These are phyloP conservation scores for Drechslera avenae DNA, from an alignment of 2,329 filamentous ascomycete genomes.

Conservation along the genomic window DNA sequence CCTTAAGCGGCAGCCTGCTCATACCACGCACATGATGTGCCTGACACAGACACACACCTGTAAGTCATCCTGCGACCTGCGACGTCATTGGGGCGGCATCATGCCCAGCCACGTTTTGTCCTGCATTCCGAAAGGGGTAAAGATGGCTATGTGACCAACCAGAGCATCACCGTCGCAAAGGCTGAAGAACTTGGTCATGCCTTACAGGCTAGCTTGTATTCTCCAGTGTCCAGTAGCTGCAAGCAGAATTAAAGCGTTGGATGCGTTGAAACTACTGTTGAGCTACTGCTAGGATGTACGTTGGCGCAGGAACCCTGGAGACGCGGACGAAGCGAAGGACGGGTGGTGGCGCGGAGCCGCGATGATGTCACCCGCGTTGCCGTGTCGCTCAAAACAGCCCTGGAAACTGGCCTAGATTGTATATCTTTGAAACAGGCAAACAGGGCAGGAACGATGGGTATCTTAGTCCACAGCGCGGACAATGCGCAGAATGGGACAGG, in stretches of 20 bases:
- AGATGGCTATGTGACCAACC: slow-evolving; percentile 20
- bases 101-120: slow-evolving; percentile 19
- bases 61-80: slow-evolving; percentile 9
- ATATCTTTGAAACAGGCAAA: slow-evolving; percentile 1
- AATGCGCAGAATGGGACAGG: slow-evolving; percentile 4
- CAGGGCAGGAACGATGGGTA: slow-evolving; percentile 8
- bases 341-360: slow-evolving; percentile 25
- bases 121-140: slow-evolving; percentile 17
- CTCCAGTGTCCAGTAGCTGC: background rate
- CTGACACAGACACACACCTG: slow-evolving; percentile 9
- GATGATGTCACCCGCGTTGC: slow-evolving; percentile 7
- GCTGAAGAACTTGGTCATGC: background rate
- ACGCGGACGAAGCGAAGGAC: slow-evolving; percentile 5
- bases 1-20: slow-evolving; percentile 11
- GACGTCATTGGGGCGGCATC: slow-evolving; percentile 22
- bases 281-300: slow-evolving; percentile 4
- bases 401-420: slow-evolving; percentile 7
- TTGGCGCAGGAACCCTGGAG: slow-evolving; percentile 10
- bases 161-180: slow-evolving; percentile 13
- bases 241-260: slow-evolving; percentile 4
- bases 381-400: slow-evolving; percentile 9
- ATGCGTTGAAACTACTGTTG: background rate
- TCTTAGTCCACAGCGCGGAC: slow-evolving; percentile 7
- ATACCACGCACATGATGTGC: slow-evolving; percentile 5
- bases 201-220: background rate